A percentile compares a stretch with the other conserved stretches of the same genome.
Conservation (phyloP, 1,284 basidiomycete species). For the Cutaneotrichosporon mucoides region DNA sequence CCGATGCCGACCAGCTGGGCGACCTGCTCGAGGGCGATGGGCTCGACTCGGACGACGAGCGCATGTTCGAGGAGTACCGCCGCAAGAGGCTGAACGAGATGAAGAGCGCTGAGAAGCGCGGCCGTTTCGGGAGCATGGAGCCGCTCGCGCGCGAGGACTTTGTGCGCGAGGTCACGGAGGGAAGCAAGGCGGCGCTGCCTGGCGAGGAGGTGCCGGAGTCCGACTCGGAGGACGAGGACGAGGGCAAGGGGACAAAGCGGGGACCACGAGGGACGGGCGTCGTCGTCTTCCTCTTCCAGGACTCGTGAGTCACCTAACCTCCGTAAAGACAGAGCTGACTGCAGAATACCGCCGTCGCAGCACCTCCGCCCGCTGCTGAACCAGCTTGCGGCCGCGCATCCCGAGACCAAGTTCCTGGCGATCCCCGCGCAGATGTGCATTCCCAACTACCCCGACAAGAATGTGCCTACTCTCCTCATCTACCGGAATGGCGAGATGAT, state of each 20-base stretch:
- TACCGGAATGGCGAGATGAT: constrained; percentile 87
- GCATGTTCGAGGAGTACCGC: constrained; percentile 66
- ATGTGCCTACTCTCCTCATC: constrained; percentile 86
- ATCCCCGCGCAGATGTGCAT: constrained; percentile 96
- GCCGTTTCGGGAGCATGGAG: constrained; percentile 78
- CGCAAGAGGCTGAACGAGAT: constrained; percentile 66
- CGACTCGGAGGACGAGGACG: constrained; percentile 35
- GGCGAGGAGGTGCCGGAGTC: constrained; percentile 55
- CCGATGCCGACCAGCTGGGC: constrained; percentile 60
- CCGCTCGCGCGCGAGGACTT: constrained; percentile 92
- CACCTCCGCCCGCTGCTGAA: constrained; percentile 68
- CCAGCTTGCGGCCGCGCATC: constrained; percentile 72
- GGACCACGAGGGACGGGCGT: constrained; percentile 54
- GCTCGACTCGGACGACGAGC: constrained; percentile 70
- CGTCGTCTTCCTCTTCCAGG: constrained; percentile 57
- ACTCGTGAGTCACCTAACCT: constrained; percentile 47
- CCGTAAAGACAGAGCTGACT: not conserved
- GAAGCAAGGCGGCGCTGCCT: constrained; percentile 67
- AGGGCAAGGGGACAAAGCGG: constrained; percentile 44
- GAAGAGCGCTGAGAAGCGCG: constrained; percentile 58
- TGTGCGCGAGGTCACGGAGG: constrained; percentile 89
- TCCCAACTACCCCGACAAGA: constrained; percentile 85
- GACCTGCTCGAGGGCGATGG: constrained; percentile 66
- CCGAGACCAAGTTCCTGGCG: constrained; percentile 90
- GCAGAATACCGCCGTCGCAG: constrained; percentile 72